A percentile compares a stretch with the other conserved stretches of the same genome.
These are phyloP conservation scores for barley (Hordeum vulgare) DNA, from an alignment of 176 grass and related monocot genomes.

Conservation along the genomic window MorexV3_pseudomolecules_assembly NC_058519.1:639486229-639486728, in stretches of 20 bases:
- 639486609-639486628: background rate
- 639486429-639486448: background rate
- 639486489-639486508: background rate
- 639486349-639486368: no score
- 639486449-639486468: background rate
- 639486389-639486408: background rate
- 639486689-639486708: background rate
- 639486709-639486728: background rate
- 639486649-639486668: background rate
- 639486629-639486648: background rate
- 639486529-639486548: no score
- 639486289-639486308: background rate
- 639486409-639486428: background rate
- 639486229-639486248: background rate
- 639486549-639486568: no score
- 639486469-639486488: background rate
- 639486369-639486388: background rate
- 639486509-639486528: no score
- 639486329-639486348: background rate
- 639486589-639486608: no score
- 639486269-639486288: slow-evolving; percentile 20
- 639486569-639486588: no score
- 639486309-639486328: background rate
- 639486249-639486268: slow-evolving; percentile 1
- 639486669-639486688: background rate